A percentile compares a stretch with the other conserved stretches of the same genome.
Evolutionary conservation across 257 asterid species (phyloP).

Genomic region (Jaltomata sinuosa): DNA sequence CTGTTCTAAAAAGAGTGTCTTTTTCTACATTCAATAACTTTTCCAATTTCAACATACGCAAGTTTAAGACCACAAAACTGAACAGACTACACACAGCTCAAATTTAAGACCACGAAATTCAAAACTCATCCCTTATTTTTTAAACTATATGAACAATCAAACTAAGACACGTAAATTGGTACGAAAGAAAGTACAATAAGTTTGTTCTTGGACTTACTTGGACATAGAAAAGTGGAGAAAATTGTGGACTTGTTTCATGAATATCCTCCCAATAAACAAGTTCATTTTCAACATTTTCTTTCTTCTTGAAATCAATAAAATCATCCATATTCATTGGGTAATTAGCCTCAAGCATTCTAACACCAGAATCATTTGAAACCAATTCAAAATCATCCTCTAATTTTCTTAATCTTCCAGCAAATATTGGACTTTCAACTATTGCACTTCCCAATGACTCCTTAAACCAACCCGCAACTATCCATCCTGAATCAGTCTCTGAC

Average conservation of each 20-base stretch:
- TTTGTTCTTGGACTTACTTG: constrained; percentile 31
- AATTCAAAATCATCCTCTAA: constrained; percentile 17
- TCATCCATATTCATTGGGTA: constrained; percentile 27
- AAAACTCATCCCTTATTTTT: too few relatives aligned
- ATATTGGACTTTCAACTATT: constrained; percentile 35
- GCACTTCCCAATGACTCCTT: constrained; percentile 56
- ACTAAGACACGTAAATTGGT: too few relatives aligned
- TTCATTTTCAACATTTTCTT: constrained; percentile 19
- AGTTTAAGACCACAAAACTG: too few relatives aligned
- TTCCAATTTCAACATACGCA: too few relatives aligned
- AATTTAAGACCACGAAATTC: too few relatives aligned
- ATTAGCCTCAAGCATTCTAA: constrained; percentile 42
- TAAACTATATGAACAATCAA: too few relatives aligned
- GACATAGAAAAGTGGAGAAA: constrained; percentile 55
- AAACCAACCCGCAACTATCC: constrained; percentile 43
- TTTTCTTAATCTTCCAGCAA: constrained; percentile 52
- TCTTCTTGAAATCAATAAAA: constrained; percentile 26
- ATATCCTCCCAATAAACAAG: constrained; percentile 66
- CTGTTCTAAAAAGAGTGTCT: too few relatives aligned
- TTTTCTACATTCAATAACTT: too few relatives aligned
- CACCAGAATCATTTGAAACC: constrained; percentile 54
- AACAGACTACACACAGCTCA: too few relatives aligned
- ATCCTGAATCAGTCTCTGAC: constrained; percentile 35
- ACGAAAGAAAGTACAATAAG: rapidly evolving
- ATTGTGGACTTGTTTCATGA: constrained; percentile 35